Conservation (phyloP, 129 eudicot genomes). For the Centrapalus pauciflorus region DNA sequence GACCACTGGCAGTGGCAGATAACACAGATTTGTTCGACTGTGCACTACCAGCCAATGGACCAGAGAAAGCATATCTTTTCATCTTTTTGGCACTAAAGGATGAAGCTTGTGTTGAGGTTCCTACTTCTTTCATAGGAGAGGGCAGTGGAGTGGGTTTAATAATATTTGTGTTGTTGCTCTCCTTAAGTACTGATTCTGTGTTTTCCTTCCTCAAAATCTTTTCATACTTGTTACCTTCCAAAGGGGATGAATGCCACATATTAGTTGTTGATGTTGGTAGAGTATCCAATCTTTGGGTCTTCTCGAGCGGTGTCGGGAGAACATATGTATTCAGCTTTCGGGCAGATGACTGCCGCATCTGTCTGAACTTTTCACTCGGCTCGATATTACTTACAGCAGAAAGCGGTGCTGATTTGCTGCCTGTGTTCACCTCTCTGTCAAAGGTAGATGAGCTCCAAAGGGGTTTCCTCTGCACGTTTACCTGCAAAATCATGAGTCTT, state of each 20-base stretch:
- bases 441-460: constrained; percentile 37
- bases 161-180: neutral
- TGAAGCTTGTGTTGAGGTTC: neutral
- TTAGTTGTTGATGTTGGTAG: constrained; percentile 33
- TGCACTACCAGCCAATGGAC: constrained; percentile 32
- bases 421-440: constrained; percentile 23
- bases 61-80: constrained; percentile 26
- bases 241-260: constrained; percentile 59
- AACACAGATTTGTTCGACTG: constrained; percentile 36
- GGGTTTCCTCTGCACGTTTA: constrained; percentile 20
- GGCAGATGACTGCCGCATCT: constrained; percentile 42
- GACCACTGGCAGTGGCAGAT: constrained; percentile 40
- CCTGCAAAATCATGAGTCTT: constrained; percentile 31
- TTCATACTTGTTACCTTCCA: constrained; percentile 37
- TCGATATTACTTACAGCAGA: constrained; percentile 36
- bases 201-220: constrained; percentile 29
- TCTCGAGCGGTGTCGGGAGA: constrained; percentile 55
- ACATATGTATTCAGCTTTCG: constrained; percentile 54
- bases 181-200: neutral
- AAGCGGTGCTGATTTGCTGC: constrained; percentile 80
- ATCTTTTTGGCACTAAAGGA: constrained; percentile 15
- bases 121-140: constrained; percentile 20
- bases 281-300: constrained; percentile 27
- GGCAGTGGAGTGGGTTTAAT: constrained; percentile 29
- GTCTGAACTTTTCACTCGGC: constrained; percentile 36